A percentile compares a stretch with the other conserved stretches of the same genome.
Evolutionary conservation across 1,139 yeast genomes (phyloP).

Genomic region (Geotrichum aggregatum): DNA sequence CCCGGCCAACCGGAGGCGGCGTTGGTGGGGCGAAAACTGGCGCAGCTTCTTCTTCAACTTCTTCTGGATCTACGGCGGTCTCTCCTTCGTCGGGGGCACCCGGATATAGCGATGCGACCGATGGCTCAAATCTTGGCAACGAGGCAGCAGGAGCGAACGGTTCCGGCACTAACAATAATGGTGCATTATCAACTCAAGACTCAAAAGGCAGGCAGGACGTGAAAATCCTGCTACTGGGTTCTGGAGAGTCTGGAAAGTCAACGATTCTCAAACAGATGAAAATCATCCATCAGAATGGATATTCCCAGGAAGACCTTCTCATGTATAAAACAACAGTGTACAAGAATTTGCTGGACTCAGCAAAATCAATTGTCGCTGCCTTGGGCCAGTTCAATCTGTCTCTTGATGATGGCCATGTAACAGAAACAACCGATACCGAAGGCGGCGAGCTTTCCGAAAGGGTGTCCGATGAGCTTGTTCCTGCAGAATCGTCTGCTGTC

Average conservation of each 20-base stretch:
- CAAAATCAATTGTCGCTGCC: conserved; percentile 57
- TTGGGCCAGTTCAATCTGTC: conserved; percentile 35
- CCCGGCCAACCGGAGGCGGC: too few relatives aligned
- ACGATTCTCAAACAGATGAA: conserved; percentile 75
- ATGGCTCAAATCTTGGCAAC: background rate
- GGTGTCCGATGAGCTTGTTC: background rate
- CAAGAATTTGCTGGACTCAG: conserved; percentile 61
- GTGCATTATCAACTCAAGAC: conserved; percentile 1
- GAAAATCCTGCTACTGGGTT: conserved; percentile 62
- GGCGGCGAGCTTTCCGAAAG: background rate
- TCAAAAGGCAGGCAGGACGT: conserved; percentile 39
- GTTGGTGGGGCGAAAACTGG: background rate
- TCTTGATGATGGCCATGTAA: background rate
- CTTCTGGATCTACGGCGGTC: conserved; percentile 15
- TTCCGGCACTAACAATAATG: background rate
- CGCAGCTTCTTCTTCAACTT: conserved; percentile 10
- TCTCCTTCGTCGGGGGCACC: conserved; percentile 11
- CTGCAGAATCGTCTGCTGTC: background rate
- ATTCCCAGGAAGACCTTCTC: conserved; percentile 54
- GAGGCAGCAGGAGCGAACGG: background rate
- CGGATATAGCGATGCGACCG: background rate
- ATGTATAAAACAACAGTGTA: conserved; percentile 66
- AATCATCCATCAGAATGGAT: conserved; percentile 68
- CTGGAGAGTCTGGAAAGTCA: conserved; percentile 74
- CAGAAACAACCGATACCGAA: background rate